Base-by-base conservation (phyloP, 768 basidiomycete genomes). In the Chiua virens region DNA sequence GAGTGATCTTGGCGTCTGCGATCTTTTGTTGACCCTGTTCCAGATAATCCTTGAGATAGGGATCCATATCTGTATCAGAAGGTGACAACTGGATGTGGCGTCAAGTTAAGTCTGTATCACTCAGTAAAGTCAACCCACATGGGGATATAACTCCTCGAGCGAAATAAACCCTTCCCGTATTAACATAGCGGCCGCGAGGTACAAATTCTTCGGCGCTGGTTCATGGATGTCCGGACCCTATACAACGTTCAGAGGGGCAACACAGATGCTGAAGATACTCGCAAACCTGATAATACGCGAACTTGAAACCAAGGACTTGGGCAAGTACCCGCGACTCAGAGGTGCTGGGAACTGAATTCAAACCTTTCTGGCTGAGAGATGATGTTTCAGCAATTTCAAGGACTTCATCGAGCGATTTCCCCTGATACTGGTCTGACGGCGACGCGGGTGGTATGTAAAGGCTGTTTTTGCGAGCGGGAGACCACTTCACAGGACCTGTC, bases 301-400 rank as follows among this genome's bases (percentile, higher is more conserved):
- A 96, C 70, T 99, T 99, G 79, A 98, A 98, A n/a, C 97, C 97
- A 20, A 99, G 74, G 8, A 98, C 89, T 71, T 99, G 94, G 14
- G 92, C 86, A 49, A 91, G 72, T 20, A 91, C 86, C 45, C 81
- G 78, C 22, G 85, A 75, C 45, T 80, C 74, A 23, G 64, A 62
- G 5, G 62, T 58, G 14, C 63, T 60, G 47, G 61, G 36, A 46
- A 47, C 22, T 59, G 51, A 15, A 41, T 35, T 21, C 47, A 56
- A 40, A 5, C 45, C 48, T 14, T 52, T 54, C 23, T 21, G 15
- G 20, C 30, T 18, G 27, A 52, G 40, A 34, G 58, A 55, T 9
- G 44, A 32, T 1, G 49, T 43, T 59, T 89, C 83, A 1, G 81
- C 82, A 38, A 82, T 65, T 23, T 65, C 57, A 45, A 93, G 65